Evolutionary conservation across 805 yeast genomes (phyloP).

Genomic region (Cyberlindnera japonica): DNA sequence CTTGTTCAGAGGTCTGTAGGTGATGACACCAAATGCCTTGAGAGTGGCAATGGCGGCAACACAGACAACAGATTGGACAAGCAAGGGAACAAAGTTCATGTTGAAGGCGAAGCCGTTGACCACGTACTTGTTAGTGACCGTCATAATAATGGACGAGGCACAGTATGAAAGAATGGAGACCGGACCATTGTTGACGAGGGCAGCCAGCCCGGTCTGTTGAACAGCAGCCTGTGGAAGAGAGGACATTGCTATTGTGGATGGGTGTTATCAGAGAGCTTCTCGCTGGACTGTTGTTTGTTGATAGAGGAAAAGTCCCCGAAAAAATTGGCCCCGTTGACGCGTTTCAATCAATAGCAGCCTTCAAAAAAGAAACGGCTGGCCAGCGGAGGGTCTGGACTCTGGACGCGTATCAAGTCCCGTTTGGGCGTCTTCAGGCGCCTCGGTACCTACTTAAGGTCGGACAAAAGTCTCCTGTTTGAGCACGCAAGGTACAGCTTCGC

Average conservation of each 20-base stretch:
- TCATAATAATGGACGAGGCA: slow-evolving; percentile 92
- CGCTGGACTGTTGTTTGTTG: no score
- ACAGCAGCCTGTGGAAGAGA: slow-evolving; percentile 23
- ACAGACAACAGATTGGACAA: slow-evolving; percentile 87
- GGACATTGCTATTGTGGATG: no score
- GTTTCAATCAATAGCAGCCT: neutral
- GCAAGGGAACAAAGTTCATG: slow-evolving; percentile 85
- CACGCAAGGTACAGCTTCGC: no score
- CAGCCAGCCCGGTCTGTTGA: slow-evolving; percentile 25
- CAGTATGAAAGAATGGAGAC: slow-evolving; percentile 83
- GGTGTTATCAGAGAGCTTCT: no score
- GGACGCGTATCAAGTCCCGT: no score
- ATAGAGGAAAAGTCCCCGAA: neutral
- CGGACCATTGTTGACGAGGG: slow-evolving; percentile 44
- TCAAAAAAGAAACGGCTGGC: neutral
- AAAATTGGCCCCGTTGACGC: neutral
- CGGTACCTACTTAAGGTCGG: no score
- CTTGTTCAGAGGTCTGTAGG: slow-evolving; percentile 78
- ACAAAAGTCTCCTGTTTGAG: slow-evolving; percentile 77
- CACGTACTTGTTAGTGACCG: slow-evolving; percentile 94
- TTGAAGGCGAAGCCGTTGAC: slow-evolving; percentile 66
- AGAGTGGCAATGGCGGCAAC: slow-evolving; percentile 66
- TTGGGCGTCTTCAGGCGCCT: no score
- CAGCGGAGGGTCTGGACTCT: no score
- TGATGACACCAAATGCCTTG: slow-evolving; percentile 71